Conservation (phyloP, 2,329 filamentous ascomycete genomes). For the Helicocarpus griseus region DNA sequence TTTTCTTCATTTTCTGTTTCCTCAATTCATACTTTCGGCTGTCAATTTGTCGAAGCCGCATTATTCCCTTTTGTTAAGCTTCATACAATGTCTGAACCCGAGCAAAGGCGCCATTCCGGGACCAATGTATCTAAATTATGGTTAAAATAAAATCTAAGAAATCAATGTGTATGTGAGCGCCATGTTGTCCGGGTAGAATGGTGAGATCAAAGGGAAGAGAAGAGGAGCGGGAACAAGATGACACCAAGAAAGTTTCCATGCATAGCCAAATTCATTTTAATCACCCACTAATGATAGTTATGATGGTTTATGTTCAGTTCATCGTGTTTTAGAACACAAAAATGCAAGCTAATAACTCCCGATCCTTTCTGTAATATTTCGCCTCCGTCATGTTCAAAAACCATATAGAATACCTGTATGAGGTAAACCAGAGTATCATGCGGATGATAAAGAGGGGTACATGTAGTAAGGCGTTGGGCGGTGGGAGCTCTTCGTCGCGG, state of each 20-base stretch:
- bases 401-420: too few species aligned
- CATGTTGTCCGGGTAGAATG: not conserved
- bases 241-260: slow-evolving; percentile 3
- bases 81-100: not conserved
- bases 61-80: not conserved
- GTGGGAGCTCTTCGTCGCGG: too few species aligned
- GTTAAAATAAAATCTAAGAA: not conserved
- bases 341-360: not conserved
- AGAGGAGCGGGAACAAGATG: not conserved
- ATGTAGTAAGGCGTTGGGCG: too few species aligned
- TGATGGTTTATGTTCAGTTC: not conserved
- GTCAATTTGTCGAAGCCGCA: not conserved
- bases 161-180: not conserved
- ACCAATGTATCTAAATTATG: not conserved
- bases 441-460: too few species aligned
- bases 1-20: not conserved
- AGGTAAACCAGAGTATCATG: too few species aligned
- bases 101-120: not conserved
- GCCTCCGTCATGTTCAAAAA: not conserved
- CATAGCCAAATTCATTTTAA: not conserved
- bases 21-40: too few species aligned
- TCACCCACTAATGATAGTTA: not conserved
- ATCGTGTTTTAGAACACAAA: not conserved
- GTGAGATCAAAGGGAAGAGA: not conserved
- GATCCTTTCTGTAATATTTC: not conserved